Conservation (phyloP, 768 basidiomycete genomes). For the Kwoniella dejecticola region DNA sequence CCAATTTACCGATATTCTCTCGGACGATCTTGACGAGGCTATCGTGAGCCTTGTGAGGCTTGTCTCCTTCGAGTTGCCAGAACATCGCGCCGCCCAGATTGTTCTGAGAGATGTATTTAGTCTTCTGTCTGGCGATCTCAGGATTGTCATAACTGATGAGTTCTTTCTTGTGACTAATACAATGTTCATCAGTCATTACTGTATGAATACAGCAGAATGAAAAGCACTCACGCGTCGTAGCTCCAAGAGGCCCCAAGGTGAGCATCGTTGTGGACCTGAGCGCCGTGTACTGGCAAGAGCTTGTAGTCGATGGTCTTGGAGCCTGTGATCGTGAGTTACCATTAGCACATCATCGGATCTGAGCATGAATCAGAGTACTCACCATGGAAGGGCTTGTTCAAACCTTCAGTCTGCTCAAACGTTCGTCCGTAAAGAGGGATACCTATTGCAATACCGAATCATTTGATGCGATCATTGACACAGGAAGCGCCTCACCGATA, state of each 20-base stretch:
- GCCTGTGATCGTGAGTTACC: neutral
- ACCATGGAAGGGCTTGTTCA: slow-evolving; percentile 75
- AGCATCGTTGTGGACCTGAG: slow-evolving; percentile 68
- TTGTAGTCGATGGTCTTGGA: slow-evolving; percentile 80
- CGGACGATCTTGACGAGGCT: slow-evolving; percentile 70
- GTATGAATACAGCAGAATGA: slow-evolving; percentile 69
- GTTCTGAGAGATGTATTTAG: slow-evolving; percentile 72
- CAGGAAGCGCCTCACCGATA: slow-evolving; percentile 60
- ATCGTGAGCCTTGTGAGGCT: slow-evolving; percentile 66
- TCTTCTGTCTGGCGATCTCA: slow-evolving; percentile 65
- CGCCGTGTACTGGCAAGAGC: slow-evolving; percentile 73
- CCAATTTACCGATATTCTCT: slow-evolving; percentile 72
- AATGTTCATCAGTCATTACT: neutral
- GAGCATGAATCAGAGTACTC: slow-evolving; percentile 10
- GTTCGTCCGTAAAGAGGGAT: slow-evolving; percentile 91
- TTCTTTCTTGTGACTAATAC: slow-evolving; percentile 59
- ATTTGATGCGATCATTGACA: neutral
- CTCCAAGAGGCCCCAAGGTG: slow-evolving; percentile 74
- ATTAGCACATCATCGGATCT: neutral
- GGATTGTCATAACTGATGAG: slow-evolving; percentile 76
- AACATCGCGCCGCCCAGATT: slow-evolving; percentile 85
- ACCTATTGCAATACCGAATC: slow-evolving; percentile 51
- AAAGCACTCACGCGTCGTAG: slow-evolving; percentile 65
- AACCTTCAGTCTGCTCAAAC: slow-evolving; percentile 80
- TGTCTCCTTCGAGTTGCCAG: slow-evolving; percentile 77